Evolutionary conservation across 139 green algal species (phyloP), one percentile per base, ranked within the genome.

Genomic region (Chlamydomonas sp.): DNA sequence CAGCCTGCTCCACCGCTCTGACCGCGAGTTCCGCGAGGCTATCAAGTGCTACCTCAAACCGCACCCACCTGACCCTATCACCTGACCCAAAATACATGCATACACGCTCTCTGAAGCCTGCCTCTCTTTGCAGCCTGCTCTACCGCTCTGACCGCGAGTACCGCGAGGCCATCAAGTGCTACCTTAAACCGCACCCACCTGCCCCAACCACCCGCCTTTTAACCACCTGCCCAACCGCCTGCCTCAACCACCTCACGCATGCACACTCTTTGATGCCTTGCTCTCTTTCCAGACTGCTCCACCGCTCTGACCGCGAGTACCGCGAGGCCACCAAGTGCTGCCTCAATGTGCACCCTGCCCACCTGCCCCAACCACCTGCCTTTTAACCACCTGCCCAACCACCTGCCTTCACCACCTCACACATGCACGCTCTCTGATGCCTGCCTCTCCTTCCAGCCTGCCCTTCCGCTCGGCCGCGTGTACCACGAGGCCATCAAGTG

Each of bases 321-420:
- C 80, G 84, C 10, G 91, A 99, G 73, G 95, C 95, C n/a, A 95
- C 96, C 77, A 99, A 98, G 79, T 99, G 95, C 85, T 99, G 99
- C 84, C 86, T 90, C 60, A 97, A 97, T 65, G 92, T 95, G 2
- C 78, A 98, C 69, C 84, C 84, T 1, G 92, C 98, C 76, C 83
- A 13, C 43, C 43, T 26, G 43, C 43, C 43, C 43, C 43, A 54
- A 54, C 43, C 43, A 13, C 13, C 13, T n/a, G n/a, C n/a, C n/a
- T n/a, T n/a, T n/a, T n/a, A n/a, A n/a, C n/a, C n/a, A n/a, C n/a
- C n/a, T n/a, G n/a, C n/a, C n/a, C n/a, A n/a, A n/a, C n/a, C n/a
- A n/a, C n/a, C n/a, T n/a, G n/a, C n/a, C n/a, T n/a, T n/a, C n/a
- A n/a, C n/a, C n/a, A n/a, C n/a, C n/a, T n/a, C n/a, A n/a, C n/a